Conservation (phyloP, 2,329 filamentous ascomycete species). For the Fusarium sp. region DNA sequence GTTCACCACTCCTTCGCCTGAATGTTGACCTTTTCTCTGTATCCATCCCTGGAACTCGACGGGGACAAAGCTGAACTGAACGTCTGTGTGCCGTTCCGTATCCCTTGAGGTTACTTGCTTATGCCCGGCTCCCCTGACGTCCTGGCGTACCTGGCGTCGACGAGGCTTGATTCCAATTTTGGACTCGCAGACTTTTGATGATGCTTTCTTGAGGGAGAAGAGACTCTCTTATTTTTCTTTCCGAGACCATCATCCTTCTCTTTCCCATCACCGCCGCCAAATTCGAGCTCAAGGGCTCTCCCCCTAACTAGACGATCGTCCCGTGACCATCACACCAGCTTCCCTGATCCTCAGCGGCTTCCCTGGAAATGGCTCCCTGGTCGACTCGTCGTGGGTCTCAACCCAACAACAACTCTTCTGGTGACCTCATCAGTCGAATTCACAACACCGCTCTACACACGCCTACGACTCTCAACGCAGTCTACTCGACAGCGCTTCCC, state of each 20-base stretch:
- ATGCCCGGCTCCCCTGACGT: neutral
- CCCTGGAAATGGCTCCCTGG: constrained; percentile 48
- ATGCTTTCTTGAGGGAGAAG: constrained; percentile 25
- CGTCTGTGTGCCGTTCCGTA: constrained; percentile 1
- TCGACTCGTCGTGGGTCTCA: constrained; percentile 44
- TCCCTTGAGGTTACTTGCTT: constrained; percentile 1
- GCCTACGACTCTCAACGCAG: constrained; percentile 42
- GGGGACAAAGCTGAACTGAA: constrained; percentile 7
- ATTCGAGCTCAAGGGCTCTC: neutral
- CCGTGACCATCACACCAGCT: constrained; percentile 20
- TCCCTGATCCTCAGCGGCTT: constrained; percentile 30
- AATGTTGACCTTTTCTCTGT: constrained; percentile 1
- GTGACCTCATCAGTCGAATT: constrained; percentile 50
- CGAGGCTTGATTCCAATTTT: constrained; percentile 15
- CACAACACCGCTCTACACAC: constrained; percentile 49
- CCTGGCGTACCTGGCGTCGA: constrained; percentile 4
- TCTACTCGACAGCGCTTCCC: constrained; percentile 23
- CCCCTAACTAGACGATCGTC: constrained; percentile 5
- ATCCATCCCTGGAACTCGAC: neutral
- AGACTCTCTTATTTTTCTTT: neutral
- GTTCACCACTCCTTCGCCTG: neutral
- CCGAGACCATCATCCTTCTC: constrained; percentile 4
- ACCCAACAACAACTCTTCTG: constrained; percentile 39
- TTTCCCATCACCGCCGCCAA: neutral
- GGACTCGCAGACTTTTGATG: constrained; percentile 24